phyloP scores from a whole-genome alignment of 352 stramenopile species.

The Halophytophthora batemanensis region DNA sequence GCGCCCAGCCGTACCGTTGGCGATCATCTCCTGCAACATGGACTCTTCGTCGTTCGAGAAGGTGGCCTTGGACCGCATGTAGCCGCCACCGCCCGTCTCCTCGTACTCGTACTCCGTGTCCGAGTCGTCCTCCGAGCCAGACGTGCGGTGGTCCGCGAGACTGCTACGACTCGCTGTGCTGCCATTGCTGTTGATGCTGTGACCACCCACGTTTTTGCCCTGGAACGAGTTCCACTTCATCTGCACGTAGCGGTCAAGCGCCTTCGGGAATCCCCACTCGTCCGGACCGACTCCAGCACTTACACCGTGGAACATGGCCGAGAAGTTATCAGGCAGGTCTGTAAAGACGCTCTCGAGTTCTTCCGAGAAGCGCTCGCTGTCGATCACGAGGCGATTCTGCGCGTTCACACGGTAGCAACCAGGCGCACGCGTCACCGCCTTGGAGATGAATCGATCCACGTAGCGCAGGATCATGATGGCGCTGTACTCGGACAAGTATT shows the following conservation, averaged over 20 bases:
- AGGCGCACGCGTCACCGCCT: conserved; percentile 60
- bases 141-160: conserved; percentile 23
- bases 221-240: conserved; percentile 82
- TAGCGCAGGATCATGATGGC: conserved; percentile 82
- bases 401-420: conserved; percentile 65
- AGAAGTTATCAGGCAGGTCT: conserved; percentile 55
- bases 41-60: conserved; percentile 74
- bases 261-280: conserved; percentile 58
- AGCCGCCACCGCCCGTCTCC: conserved; percentile 35
- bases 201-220: conserved; percentile 13
- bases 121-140: conserved; percentile 50
- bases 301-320: conserved; percentile 40
- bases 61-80: conserved; percentile 51
- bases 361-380: conserved; percentile 60
- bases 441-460: conserved; percentile 76
- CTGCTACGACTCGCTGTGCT: conserved; percentile 11
- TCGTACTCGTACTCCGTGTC: conserved; percentile 66
- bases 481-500: conserved; percentile 67
- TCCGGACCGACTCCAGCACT: conserved; percentile 20
- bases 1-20: conserved; percentile 57
- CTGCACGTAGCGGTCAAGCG: conserved; percentile 70
- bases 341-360: conserved; percentile 66
- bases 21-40: conserved; percentile 79
- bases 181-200: conserved; percentile 12
- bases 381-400: conserved; percentile 54